Conservation (phyloP, 192 early-diverging fungal genomes). For the Fimicolochytrium jonesii region DNA sequence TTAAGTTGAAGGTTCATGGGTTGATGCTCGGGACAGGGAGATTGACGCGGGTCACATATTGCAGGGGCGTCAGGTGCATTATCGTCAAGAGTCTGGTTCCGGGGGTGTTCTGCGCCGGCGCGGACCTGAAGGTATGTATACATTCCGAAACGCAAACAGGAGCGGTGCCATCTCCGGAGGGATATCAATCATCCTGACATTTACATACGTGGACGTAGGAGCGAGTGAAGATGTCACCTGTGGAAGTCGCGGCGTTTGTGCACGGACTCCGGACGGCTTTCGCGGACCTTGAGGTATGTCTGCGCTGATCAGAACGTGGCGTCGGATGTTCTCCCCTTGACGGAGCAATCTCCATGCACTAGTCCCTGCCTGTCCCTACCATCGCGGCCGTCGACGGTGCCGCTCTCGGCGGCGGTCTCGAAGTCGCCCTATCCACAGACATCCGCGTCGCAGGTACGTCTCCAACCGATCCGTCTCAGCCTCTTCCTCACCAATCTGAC, state of each 20-base stretch:
- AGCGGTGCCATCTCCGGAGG: no score
- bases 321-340: no score
- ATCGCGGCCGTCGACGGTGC: constrained; percentile 92
- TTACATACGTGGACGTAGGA: constrained; percentile 49
- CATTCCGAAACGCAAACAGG: no score
- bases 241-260: constrained; percentile 81
- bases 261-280: constrained; percentile 71
- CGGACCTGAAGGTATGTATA: constrained; percentile 90
- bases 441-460: constrained; percentile 76
- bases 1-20: no score
- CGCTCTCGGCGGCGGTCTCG: constrained; percentile 89
- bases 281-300: constrained; percentile 70
- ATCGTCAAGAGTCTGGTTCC: constrained; percentile 74
- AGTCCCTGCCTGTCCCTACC: constrained; percentile 85
- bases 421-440: constrained; percentile 86
- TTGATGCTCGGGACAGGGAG: no score
- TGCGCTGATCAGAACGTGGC: neutral
- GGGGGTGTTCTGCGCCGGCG: constrained; percentile 90
- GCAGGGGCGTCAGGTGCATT: constrained; percentile 67
- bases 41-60: no score
- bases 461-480: no score
- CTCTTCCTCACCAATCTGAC: no score
- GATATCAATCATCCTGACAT: neutral
- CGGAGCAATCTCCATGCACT: neutral
- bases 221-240: constrained; percentile 68